Evolutionary conservation across 176 grass and related monocot genomes (phyloP).

Genomic region (Oryza coarctata): DNA sequence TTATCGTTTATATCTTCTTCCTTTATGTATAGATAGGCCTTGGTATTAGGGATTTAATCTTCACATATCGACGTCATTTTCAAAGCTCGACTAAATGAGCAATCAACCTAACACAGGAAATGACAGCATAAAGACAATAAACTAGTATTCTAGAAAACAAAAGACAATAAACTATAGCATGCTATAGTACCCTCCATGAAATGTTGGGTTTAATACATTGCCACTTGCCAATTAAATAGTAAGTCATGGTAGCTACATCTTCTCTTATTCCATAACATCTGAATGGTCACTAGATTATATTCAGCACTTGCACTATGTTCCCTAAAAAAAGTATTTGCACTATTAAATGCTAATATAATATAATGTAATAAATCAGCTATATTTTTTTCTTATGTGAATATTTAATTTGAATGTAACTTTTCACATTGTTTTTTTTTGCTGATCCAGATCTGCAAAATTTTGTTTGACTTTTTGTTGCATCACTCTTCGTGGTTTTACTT

Average conservation of each 20-base stretch:
- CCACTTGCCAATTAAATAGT: slow-evolving; percentile 2
- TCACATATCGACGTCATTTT: background rate
- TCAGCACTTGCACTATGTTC: background rate
- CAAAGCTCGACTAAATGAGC: background rate
- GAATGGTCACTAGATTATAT: background rate
- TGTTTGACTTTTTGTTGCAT: slow-evolving; percentile 24
- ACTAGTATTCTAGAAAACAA: no score
- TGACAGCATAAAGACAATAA: slow-evolving; percentile 19
- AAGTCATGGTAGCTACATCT: background rate
- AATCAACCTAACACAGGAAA: background rate
- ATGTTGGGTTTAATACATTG: background rate
- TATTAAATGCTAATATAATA: background rate
- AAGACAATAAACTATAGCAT: background rate
- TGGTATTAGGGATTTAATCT: background rate
- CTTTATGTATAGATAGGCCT: background rate
- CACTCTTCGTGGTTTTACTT: slow-evolving; percentile 14
- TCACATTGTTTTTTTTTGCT: background rate
- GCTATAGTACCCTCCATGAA: background rate
- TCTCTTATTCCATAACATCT: slow-evolving; percentile 13
- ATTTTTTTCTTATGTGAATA: slow-evolving; percentile 2
- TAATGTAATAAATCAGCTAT: background rate
- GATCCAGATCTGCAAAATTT: background rate
- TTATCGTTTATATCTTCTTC: background rate
- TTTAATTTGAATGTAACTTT: background rate
- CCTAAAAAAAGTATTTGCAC: background rate